Base-by-base conservation (phyloP, 2,329 filamentous ascomycete genomes). In the Ascochyta viciae-villosae region DNA sequence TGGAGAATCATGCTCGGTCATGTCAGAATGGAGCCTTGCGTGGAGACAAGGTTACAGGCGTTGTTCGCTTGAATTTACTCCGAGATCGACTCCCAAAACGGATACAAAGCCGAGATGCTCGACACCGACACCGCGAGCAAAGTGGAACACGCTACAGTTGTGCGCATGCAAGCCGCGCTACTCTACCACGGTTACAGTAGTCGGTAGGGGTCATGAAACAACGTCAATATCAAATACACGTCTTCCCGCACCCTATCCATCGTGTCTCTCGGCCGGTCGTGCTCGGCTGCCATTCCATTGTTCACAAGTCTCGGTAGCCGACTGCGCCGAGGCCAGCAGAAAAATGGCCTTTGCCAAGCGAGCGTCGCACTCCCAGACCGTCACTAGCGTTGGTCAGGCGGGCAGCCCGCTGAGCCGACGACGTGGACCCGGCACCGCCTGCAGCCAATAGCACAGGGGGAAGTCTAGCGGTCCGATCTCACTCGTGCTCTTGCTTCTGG, bases 1-100 rank as follows among this genome's bases (percentile, higher is more conserved):
- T 58, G 57, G 57, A 51, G 38, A 40, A 45, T 26, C 54, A 38
- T 57, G 61, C 50, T 52, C 37, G 47, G 56, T 47, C 33, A 50
- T 38, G 38, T 51, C 27, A 37, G 43, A 47, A 38, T 47, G 53
- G 46, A 48, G 50, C 48, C 34, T 43, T 42, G 47, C 53, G 47
- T 56, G 42, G 22, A 47, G 29, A 43, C 48, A 37, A 26, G 42
- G 54, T 47, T 50, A 41, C 42, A 48, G 41, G 42, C 54, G 54
- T 43, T 51, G 43, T 24, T 50, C 51, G 41, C 48, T 57, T 50
- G 35, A 45, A 26, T 48, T 53, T 39, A 37, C 40, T 60, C 58
- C 58, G 58, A 60, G 53, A 57, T 54, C 54, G 54, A 52, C 50
- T 52, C 54, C 49, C 45, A 56, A 49, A 54, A 29, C 15, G 35